Evolutionary conservation across 2,329 filamentous ascomycete species (phyloP), one percentile per base, ranked within the genome.

Genomic region (Fusarium circinatum): DNA sequence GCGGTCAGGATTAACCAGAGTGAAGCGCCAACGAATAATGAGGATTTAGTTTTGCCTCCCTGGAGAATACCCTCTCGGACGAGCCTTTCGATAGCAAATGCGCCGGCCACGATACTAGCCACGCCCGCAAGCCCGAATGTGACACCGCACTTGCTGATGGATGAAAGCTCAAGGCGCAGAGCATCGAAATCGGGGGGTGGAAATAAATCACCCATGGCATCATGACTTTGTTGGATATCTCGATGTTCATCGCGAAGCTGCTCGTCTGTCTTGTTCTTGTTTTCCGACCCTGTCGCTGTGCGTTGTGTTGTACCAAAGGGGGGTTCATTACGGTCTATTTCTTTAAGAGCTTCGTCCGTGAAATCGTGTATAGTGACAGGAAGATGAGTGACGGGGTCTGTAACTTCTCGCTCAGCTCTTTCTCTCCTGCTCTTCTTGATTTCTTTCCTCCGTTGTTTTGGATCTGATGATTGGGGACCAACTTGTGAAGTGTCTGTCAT

Each of bases 321-420:
- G 68, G 80, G 73, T 10, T 81, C 73, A 48, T 82, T 80, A 24
- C 67, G 59, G 15, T 79, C 77, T 24, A 81, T 71, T 13, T 80
- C 75, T 22, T 83, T 78, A 18, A 94, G 83, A 59, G 92, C 90
- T 44, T 89, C 87, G 34, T 87, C 85, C 1, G 91, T 93, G 75
- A 91, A 91, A 78, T 94, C 92, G 77, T 92, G 90, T 41, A 93
- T 91, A 41, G 83, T 84, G 54, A 93, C 86, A 4, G 91, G 91
- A 6, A 94, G 84, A 80, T 94, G 92, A 4, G 92, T 94, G 44
- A 94, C 87, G 0, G 92, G 92, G 76, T 94, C 92, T 3, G 91
- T 94, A 52, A 94, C 92, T 78, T 92, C 86, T 67, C 87, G 83
- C n/a, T 86, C 85, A n/a, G 83, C 85, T 48, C 83, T 83, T 56